These are phyloP conservation scores for Eucalyptus coolabah DNA, from an alignment of 345 rosid genomes.

Conservation along the genomic window DNA sequence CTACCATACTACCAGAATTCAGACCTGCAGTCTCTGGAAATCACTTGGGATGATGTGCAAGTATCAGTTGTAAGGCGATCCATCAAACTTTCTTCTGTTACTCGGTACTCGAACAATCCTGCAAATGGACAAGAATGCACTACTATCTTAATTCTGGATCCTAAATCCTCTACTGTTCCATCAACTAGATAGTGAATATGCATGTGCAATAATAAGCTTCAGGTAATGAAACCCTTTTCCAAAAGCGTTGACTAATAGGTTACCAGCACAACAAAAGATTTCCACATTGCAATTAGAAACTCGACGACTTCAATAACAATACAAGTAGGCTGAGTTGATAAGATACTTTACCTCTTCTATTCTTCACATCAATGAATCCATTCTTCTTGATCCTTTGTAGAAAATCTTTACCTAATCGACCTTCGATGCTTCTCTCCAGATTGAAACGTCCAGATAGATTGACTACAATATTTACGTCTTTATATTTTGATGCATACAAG, in stretches of 20 bases:
- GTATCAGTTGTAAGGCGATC: conserved; percentile 59
- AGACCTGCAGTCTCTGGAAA: conserved; percentile 57
- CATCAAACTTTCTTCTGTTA: conserved; percentile 60
- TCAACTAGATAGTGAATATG: neutral
- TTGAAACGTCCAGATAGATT: conserved; percentile 72
- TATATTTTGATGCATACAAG: conserved; percentile 70
- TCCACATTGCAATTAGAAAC: neutral
- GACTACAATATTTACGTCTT: conserved; percentile 37
- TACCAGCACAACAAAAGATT: neutral
- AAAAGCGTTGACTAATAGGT: neutral
- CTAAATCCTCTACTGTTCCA: neutral
- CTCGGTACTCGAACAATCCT: conserved; percentile 63
- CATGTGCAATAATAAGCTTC: neutral
- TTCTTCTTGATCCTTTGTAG: conserved; percentile 43
- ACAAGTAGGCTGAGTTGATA: neutral
- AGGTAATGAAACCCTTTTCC: neutral
- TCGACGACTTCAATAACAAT: neutral
- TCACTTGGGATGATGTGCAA: conserved; percentile 36
- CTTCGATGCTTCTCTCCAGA: conserved; percentile 62
- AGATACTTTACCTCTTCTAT: conserved; percentile 35
- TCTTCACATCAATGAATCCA: conserved; percentile 60
- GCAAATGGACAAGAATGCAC: neutral
- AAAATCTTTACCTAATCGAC: conserved; percentile 59
- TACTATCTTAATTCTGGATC: neutral
- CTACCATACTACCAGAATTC: neutral